Percentiles rank a stretch among this genome's conserved stretches.
Evolutionary conservation across 2,329 filamentous ascomycete species (phyloP).

Genomic region (Fusarium domesticum): DNA sequence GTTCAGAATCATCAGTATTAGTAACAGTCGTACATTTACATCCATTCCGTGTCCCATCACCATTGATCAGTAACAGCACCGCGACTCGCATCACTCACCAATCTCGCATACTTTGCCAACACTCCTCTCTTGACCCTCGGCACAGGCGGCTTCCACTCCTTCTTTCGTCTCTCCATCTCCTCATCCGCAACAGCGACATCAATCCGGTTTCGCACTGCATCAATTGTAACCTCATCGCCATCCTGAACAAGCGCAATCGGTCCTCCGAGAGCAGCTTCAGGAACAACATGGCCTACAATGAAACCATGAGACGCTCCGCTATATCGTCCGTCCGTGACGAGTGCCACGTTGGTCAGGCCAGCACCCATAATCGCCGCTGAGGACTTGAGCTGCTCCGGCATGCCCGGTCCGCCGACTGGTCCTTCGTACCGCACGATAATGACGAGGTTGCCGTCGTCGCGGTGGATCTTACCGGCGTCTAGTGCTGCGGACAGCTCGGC

Average conservation of each 20-base stretch:
- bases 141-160: slow-evolving; percentile 67
- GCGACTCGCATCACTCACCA: slow-evolving; percentile 89
- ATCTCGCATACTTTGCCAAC: slow-evolving; percentile 81
- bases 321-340: slow-evolving; percentile 91
- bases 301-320: slow-evolving; percentile 86
- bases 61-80: slow-evolving; percentile 77
- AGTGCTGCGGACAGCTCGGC: slow-evolving; percentile 73
- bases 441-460: slow-evolving; percentile 70
- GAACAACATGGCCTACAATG: slow-evolving; percentile 89
- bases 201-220: slow-evolving; percentile 78
- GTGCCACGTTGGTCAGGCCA: slow-evolving; percentile 77
- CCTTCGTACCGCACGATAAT: slow-evolving; percentile 92
- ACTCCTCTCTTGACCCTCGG: slow-evolving; percentile 76
- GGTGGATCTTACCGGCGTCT: slow-evolving; percentile 58
- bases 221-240: slow-evolving; percentile 82
- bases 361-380: slow-evolving; percentile 91
- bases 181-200: slow-evolving; percentile 62
- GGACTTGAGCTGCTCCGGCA: slow-evolving; percentile 92
- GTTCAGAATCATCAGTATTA: no score
- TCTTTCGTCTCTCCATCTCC: slow-evolving; percentile 64
- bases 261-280: slow-evolving; percentile 84
- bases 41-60: slow-evolving; percentile 13
- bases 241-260: slow-evolving; percentile 80
- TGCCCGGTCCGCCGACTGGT: slow-evolving; percentile 87
- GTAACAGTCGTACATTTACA: no score